Evolutionary conservation across 2,329 filamentous ascomycete genomes (phyloP).

Genomic region (Phyllosticta citribraziliensis): DNA sequence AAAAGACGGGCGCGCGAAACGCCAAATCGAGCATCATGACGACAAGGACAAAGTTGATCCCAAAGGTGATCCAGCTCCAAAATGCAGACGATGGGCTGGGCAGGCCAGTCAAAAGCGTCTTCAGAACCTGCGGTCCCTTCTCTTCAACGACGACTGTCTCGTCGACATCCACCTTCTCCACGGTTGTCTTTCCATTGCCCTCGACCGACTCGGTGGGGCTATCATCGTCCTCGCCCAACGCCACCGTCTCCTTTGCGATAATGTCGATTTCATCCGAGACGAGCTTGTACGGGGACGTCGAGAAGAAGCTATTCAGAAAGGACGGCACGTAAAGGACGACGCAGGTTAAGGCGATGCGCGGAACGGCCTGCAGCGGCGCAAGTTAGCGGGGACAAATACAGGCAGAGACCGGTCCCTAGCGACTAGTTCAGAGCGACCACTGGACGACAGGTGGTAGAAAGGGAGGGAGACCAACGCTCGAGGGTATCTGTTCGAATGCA

Average conservation of each 20-base stretch:
- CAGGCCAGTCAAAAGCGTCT: constrained; percentile 63
- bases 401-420: constrained; percentile 14
- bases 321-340: constrained; percentile 57
- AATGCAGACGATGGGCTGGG: constrained; percentile 62
- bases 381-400: constrained; percentile 16
- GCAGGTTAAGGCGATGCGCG: constrained; percentile 46
- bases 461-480: constrained; percentile 8
- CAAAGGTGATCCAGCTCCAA: constrained; percentile 57
- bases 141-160: constrained; percentile 54
- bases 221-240: constrained; percentile 22
- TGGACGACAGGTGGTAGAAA: constrained; percentile 4
- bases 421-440: constrained; percentile 1
- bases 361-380: constrained; percentile 22
- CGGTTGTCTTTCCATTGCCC: constrained; percentile 24
- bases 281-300: constrained; percentile 48
- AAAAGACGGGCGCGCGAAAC: constrained; percentile 59
- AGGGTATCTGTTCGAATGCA: constrained; percentile 10
- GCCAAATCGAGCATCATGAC: constrained; percentile 67
- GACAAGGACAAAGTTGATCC: constrained; percentile 62
- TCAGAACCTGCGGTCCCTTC: constrained; percentile 46
- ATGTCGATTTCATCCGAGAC: constrained; percentile 49
- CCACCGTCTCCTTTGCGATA: constrained; percentile 31
- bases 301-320: constrained; percentile 50
- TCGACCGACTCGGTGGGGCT: constrained; percentile 28
- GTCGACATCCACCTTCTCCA: constrained; percentile 44